A percentile compares a stretch with the other conserved stretches of the same genome.
Evolutionary conservation across 2,329 filamentous ascomycete species (phyloP).

Genomic region (Didymella lethalis): DNA sequence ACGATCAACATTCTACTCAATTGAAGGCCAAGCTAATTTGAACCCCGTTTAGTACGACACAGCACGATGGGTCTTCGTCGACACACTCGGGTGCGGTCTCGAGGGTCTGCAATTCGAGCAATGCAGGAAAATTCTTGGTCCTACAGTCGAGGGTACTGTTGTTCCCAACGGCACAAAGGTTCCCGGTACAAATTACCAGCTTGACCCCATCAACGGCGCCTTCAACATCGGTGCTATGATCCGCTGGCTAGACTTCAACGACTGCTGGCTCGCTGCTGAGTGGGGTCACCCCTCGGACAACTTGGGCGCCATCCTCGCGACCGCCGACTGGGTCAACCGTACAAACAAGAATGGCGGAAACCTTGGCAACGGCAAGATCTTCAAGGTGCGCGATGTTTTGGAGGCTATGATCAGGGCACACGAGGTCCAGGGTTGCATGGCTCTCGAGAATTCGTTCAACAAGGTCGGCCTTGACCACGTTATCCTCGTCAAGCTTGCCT

Average conservation of each 20-base stretch:
- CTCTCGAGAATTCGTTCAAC: slow-evolving; percentile 98
- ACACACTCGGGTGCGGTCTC: slow-evolving; percentile 95
- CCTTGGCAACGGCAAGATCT: slow-evolving; percentile 74
- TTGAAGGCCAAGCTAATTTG: slow-evolving; percentile 25
- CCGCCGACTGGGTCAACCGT: slow-evolving; percentile 96
- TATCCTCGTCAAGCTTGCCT: slow-evolving; percentile 96
- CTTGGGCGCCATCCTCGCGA: slow-evolving; percentile 92
- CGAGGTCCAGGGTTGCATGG: slow-evolving; percentile 97
- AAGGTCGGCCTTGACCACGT: slow-evolving; percentile 98
- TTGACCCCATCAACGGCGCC: slow-evolving; percentile 93
- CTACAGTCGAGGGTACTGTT: slow-evolving; percentile 85
- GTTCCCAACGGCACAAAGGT: slow-evolving; percentile 94
- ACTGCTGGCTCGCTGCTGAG: slow-evolving; percentile 98
- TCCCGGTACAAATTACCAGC: slow-evolving; percentile 88
- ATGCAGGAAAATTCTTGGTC: slow-evolving; percentile 93
- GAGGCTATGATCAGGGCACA: slow-evolving; percentile 99
- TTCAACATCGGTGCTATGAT: slow-evolving; percentile 99
- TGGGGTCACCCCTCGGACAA: slow-evolving; percentile 99
- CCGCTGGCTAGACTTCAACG: slow-evolving; percentile 99
- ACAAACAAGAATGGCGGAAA: slow-evolving; percentile 88
- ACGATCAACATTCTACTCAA: slow-evolving; percentile 53
- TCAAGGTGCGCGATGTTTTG: slow-evolving; percentile 88
- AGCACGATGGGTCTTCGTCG: slow-evolving; percentile 93
- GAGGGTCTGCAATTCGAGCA: slow-evolving; percentile 95
- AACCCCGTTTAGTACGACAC: slow-evolving; percentile 77